Percentiles rank a stretch among this genome's conserved stretches.
Conservation (phyloP, 345 rosid species). For the Gossypium turneri region DNA sequence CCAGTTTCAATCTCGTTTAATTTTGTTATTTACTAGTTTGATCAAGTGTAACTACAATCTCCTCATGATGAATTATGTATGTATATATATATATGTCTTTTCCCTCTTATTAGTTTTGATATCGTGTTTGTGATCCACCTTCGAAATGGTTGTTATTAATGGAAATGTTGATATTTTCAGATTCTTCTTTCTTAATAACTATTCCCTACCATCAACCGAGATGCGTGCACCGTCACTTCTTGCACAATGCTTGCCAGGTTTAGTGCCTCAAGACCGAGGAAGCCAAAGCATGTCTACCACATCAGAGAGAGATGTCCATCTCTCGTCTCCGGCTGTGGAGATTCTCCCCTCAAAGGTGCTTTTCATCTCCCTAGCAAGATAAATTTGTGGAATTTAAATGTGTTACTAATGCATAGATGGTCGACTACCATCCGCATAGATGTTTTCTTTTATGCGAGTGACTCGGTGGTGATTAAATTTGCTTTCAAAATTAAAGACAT, state of each 20-base stretch:
- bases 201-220: conserved; percentile 8
- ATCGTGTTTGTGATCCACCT: background rate
- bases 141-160: conserved; percentile 6
- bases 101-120: background rate
- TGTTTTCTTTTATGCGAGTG: background rate
- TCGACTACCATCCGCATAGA: background rate
- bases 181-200: conserved; percentile 15
- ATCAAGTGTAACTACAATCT: no score
- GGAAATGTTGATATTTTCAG: conserved; percentile 20
- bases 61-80: no score
- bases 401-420: background rate
- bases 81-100: background rate
- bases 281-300: conserved; percentile 49
- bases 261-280: conserved; percentile 62
- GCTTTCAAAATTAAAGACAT: conserved; percentile 4
- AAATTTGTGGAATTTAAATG: background rate
- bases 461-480: background rate
- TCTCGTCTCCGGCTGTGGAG: conserved; percentile 85
- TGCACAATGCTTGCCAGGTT: conserved; percentile 90
- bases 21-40: background rate
- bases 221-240: conserved; percentile 96
- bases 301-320: conserved; percentile 66
- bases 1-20: background rate
- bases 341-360: conserved; percentile 86
- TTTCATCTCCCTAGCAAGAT: background rate